A percentile compares a stretch with the other conserved stretches of the same genome.
Evolutionary conservation across 2,329 filamentous ascomycete species (phyloP).

Genomic region (Penicillium expansum): DNA sequence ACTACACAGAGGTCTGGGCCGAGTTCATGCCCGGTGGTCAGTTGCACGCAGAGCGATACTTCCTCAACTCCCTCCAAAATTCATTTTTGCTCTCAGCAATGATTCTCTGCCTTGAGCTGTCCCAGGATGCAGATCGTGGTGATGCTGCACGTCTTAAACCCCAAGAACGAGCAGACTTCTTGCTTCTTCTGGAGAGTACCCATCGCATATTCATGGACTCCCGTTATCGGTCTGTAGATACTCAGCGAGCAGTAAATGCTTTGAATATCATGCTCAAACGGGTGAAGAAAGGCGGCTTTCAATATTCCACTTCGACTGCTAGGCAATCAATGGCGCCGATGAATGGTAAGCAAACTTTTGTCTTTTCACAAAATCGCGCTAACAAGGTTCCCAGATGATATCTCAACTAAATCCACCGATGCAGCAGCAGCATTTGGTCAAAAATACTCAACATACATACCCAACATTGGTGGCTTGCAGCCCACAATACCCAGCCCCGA

Average conservation of each 20-base stretch:
- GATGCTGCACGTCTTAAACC: slow-evolving; percentile 1
- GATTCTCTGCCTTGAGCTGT: slow-evolving; percentile 54
- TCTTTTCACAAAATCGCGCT: neutral
- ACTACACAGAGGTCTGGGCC: slow-evolving; percentile 51
- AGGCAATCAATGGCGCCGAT: neutral
- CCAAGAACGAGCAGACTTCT: slow-evolving; percentile 21
- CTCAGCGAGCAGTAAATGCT: slow-evolving; percentile 28
- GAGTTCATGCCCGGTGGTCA: slow-evolving; percentile 56
- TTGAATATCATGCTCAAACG: slow-evolving; percentile 31
- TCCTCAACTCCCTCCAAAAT: slow-evolving; percentile 56
- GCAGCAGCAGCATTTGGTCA: neutral
- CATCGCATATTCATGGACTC: slow-evolving; percentile 28
- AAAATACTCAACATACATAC: neutral
- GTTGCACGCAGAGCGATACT: slow-evolving; percentile 55
- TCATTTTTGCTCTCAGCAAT: slow-evolving; percentile 62
- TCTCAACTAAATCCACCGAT: neutral
- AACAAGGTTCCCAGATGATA: slow-evolving; percentile 3
- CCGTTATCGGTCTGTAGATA: slow-evolving; percentile 26
- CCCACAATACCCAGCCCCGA: neutral
- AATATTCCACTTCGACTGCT: slow-evolving; percentile 1
- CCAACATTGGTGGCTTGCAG: neutral
- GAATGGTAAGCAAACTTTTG: neutral
- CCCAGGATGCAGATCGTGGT: slow-evolving; percentile 19
- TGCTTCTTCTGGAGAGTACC: slow-evolving; percentile 27
- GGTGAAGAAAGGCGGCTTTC: slow-evolving; percentile 12